Conservation (phyloP, 345 rosid genomes). For the Bruguiera gymnorhiza region DNA sequence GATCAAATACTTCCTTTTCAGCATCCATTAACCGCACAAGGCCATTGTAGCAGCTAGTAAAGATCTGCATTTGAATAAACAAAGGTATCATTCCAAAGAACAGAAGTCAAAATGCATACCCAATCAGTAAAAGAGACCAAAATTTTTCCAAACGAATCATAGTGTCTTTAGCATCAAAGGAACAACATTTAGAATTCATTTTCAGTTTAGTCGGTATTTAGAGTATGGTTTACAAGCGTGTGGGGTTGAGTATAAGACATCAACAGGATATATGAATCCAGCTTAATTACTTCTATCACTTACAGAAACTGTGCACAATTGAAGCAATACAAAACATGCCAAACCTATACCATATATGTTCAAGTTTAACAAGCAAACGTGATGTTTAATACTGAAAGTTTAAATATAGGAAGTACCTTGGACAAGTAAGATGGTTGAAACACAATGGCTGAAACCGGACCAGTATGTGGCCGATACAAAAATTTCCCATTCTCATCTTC, state of each 20-base stretch:
- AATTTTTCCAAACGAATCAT: too few relatives aligned
- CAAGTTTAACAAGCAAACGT: background rate
- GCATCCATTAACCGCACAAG: constrained; percentile 67
- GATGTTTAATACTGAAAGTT: background rate
- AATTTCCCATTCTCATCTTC: constrained; percentile 49
- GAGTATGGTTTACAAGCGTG: too few relatives aligned
- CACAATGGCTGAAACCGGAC: constrained; percentile 59
- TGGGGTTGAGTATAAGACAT: too few relatives aligned
- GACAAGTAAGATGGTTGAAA: constrained; percentile 50
- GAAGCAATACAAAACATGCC: background rate
- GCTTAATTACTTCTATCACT: too few relatives aligned
- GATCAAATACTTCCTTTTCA: constrained; percentile 69
- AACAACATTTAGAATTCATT: too few relatives aligned
- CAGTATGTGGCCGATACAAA: constrained; percentile 53
- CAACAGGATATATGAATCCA: too few relatives aligned
- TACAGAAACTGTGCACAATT: background rate
- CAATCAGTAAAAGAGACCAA: too few relatives aligned
- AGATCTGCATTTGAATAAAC: constrained; percentile 37
- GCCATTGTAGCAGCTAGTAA: constrained; percentile 71
- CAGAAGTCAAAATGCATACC: too few relatives aligned
- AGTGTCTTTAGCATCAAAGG: too few relatives aligned
- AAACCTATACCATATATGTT: background rate
- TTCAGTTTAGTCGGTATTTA: too few relatives aligned
- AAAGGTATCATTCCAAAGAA: too few relatives aligned
- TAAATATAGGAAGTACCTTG: constrained; percentile 44